phyloP scores from a whole-genome alignment of 208 protist genomes.

The Crithidia mellificae region DNA sequence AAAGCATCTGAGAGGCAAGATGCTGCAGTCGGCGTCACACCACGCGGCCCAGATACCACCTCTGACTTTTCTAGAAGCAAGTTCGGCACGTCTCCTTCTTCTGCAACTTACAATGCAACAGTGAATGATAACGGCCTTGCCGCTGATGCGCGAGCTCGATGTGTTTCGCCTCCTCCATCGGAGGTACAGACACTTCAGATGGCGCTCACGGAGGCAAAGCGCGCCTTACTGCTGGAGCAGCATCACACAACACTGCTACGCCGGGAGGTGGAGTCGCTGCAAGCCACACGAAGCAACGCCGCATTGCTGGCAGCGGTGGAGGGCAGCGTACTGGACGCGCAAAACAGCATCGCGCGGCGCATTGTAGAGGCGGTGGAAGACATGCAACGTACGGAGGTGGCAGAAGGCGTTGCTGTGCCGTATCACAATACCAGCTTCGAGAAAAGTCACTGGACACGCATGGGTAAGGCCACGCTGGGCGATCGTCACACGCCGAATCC shows the following conservation, averaged over 20 bases:
- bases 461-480: neutral
- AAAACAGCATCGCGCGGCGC: neutral
- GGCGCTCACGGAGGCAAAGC: neutral
- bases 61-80: no score
- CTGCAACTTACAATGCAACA: neutral
- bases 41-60: neutral
- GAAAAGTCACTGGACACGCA: neutral
- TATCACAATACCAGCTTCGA: neutral
- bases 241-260: slow-evolving; percentile 9
- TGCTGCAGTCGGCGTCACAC: neutral
- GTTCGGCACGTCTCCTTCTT: neutral
- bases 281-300: neutral
- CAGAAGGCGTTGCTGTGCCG: neutral
- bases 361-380: slow-evolving; percentile 20
- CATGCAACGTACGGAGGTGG: neutral
- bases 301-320: slow-evolving; percentile 9
- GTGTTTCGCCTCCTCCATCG: neutral
- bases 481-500: neutral
- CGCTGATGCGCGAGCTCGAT: no score
- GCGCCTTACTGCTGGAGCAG: slow-evolving; percentile 3
- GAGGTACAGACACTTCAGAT: neutral
- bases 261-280: slow-evolving; percentile 17
- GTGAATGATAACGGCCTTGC: neutral
- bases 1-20: neutral
- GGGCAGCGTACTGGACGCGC: slow-evolving; percentile 9